These are phyloP conservation scores for Prunus davidiana DNA, from an alignment of 306 rosid genomes.

Conservation along the genomic window DNA sequence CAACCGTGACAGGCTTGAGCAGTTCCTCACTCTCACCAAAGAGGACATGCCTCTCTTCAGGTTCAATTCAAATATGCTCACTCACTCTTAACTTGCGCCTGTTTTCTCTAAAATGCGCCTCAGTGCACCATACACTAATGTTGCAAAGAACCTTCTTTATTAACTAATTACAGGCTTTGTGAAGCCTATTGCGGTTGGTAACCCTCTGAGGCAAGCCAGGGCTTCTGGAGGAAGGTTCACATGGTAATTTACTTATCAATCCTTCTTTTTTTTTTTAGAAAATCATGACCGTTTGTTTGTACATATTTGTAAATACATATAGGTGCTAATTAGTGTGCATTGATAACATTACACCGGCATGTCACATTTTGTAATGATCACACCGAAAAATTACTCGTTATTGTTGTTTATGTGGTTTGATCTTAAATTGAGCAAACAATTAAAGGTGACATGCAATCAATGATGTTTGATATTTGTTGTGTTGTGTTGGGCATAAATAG, in stretches of 20 bases:
- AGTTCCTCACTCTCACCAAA: conserved; percentile 37
- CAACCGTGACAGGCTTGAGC: conserved; percentile 57
- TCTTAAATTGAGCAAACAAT: not conserved
- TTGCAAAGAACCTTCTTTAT: not conserved
- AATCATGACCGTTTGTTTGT: not conserved
- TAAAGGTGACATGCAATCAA: not conserved
- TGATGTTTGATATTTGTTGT: not conserved
- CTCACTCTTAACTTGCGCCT: not conserved
- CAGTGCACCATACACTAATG: not conserved
- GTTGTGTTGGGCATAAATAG: not conserved
- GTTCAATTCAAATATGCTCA: conserved; percentile 9
- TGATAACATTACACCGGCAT: too few species aligned
- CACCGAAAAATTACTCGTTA: not conserved
- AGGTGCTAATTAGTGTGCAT: too few species aligned
- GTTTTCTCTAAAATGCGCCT: not conserved
- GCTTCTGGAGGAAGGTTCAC: conserved; percentile 58
- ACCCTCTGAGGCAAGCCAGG: conserved; percentile 51
- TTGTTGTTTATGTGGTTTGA: not conserved
- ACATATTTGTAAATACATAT: too few species aligned
- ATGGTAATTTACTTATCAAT: conserved; percentile 43
- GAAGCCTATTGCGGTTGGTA: conserved; percentile 48
- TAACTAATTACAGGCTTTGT: conserved; percentile 44
- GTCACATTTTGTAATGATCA: not conserved
- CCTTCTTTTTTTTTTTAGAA: not conserved
- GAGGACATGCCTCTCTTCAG: conserved; percentile 49